Conservation (phyloP, 352 stramenopile species). For the Phytopythium oedochilum region DNA sequence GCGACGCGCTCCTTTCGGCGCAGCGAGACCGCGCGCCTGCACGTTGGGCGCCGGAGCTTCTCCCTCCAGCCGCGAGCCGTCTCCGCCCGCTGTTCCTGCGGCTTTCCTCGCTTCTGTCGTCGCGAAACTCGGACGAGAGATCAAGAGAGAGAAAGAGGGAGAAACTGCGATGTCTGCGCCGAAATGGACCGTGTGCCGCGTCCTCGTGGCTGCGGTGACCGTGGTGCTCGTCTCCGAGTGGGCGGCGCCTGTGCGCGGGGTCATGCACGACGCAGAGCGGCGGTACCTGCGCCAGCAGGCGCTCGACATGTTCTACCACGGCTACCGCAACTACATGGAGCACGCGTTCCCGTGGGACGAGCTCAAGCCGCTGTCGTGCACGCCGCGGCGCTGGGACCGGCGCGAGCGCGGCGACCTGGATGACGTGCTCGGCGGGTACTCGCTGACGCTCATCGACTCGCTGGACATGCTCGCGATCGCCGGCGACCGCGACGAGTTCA, state of each 20-base stretch:
- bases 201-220: slow-evolving; percentile 11
- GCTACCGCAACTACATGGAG: slow-evolving; percentile 83
- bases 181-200: slow-evolving; percentile 9
- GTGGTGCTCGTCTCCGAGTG: background rate
- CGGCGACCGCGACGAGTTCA: slow-evolving; percentile 78
- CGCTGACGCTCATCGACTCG: slow-evolving; percentile 85
- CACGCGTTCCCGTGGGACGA: slow-evolving; percentile 88
- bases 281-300: slow-evolving; percentile 67
- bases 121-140: too few relatives aligned
- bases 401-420: slow-evolving; percentile 82
- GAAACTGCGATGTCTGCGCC: background rate
- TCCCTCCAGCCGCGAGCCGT: too few relatives aligned
- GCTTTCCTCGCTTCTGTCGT: too few relatives aligned
- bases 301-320: slow-evolving; percentile 88
- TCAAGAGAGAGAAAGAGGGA: too few relatives aligned
- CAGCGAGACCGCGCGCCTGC: too few relatives aligned
- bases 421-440: slow-evolving; percentile 78
- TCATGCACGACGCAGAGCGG: slow-evolving; percentile 70
- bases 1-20: too few relatives aligned
- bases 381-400: slow-evolving; percentile 70
- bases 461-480: slow-evolving; percentile 88
- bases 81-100: too few relatives aligned
- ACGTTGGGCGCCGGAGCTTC: too few relatives aligned
- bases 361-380: slow-evolving; percentile 79
- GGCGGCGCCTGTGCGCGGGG: slow-evolving; percentile 7